phyloP scores from a whole-genome alignment of 805 yeast species.

The Saturnispora besseyi region DNA sequence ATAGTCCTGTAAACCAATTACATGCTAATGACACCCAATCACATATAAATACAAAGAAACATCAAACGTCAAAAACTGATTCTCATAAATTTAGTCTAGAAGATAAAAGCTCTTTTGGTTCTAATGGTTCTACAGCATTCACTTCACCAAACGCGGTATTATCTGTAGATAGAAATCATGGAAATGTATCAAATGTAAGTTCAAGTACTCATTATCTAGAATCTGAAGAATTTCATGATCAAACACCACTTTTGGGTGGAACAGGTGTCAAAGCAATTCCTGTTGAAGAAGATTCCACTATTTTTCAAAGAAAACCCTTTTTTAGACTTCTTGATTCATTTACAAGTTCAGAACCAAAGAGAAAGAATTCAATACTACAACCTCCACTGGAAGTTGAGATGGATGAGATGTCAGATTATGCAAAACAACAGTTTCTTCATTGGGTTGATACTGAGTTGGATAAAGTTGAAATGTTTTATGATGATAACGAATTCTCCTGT shows the following conservation, averaged over 20 bases:
- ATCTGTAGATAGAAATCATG: background rate
- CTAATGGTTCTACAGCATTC: background rate
- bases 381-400: slow-evolving; percentile 17
- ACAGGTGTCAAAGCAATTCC: background rate
- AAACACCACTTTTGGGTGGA: background rate
- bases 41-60: background rate
- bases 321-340: background rate
- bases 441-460: slow-evolving; percentile 60
- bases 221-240: background rate
- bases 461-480: slow-evolving; percentile 56
- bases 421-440: slow-evolving; percentile 39
- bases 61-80: background rate
- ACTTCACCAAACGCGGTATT: background rate
- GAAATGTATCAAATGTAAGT: background rate
- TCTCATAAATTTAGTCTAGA: background rate
- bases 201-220: background rate
- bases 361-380: background rate
- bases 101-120: background rate
- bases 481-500: slow-evolving; percentile 50
- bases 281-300: background rate
- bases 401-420: slow-evolving; percentile 29
- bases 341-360: background rate
- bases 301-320: background rate
- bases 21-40: background rate
- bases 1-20: background rate